Evolutionary conservation across 805 yeast genomes (phyloP), one percentile per base, ranked within the genome.

Genomic region (Saccharomyces jurei): DNA sequence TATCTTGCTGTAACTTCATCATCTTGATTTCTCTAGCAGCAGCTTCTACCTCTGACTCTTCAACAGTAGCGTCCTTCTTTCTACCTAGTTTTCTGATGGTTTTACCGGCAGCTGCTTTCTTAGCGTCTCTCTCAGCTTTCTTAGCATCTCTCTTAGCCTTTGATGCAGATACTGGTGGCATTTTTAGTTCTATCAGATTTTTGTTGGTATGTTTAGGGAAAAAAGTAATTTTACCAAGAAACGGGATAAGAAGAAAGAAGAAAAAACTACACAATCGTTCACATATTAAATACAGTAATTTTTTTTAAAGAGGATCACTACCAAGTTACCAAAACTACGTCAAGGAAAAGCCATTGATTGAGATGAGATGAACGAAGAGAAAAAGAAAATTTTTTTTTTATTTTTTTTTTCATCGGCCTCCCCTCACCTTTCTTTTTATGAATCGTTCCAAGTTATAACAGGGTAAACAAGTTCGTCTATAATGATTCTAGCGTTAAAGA

Each of bases 81-180:
- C 85, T 81, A 76, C 81, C 86, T 75, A 81, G 77, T 58, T 79
- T 74, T 52, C 71, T 63, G 17, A 68, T 63, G 36, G 70, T 62
- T 66, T 82, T 77, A 68, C 90, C 91, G 63, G 87, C 88, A 57
- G 89, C 95, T 64, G 87, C 89, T 74, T 90, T 89, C 77, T 91
- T 92, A 63, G 96, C 96, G 59, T 91, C 97, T 85, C 98, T 89
- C 78, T 92, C 95, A 63, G 97, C 98, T 73, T 94, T 94, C 60
- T 70, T 70, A 61, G 96, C 96, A 62, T 92, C 97, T 85, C 99
- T 89, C 78, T 92, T 94, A 60, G 98, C 98, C 74, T 92, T 92
- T 22, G 97, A 90, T 61, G 97, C 84, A 54, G 98, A 92, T 62
- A 84, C 81, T 65, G 74, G 74, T 51, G 74, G 73, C 74, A 70